Conservation (phyloP, 2,329 filamentous ascomycete genomes). For the Graphilbum ipis-grandicollis region DNA sequence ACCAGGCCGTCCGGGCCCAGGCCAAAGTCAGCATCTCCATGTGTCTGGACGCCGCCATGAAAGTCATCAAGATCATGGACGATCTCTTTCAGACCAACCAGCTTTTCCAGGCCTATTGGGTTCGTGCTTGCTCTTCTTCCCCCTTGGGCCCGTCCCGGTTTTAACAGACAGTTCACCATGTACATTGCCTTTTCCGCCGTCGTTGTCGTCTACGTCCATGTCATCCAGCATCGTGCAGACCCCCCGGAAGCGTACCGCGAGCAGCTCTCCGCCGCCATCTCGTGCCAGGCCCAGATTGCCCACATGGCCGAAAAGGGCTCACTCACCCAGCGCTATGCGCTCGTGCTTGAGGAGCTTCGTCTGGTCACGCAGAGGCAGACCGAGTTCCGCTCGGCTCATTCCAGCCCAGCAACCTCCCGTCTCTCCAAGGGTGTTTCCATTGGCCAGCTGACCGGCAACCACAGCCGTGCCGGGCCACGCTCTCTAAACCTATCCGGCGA, state of each 20-base stretch:
- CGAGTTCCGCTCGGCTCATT: background rate
- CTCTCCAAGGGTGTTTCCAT: background rate
- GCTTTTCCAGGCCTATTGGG: slow-evolving; percentile 4
- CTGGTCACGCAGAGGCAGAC: slow-evolving; percentile 1
- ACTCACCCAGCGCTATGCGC: slow-evolving; percentile 15
- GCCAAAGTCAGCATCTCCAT: slow-evolving; percentile 2
- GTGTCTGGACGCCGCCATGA: slow-evolving; percentile 22
- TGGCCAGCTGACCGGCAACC: background rate
- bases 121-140: background rate
- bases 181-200: slow-evolving; percentile 28
- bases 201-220: slow-evolving; percentile 25
- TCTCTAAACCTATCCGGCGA: too few species aligned
- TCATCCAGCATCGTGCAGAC: slow-evolving; percentile 19
- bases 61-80: slow-evolving; percentile 20
- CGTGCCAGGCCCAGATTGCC: slow-evolving; percentile 22
- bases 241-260: slow-evolving; percentile 12
- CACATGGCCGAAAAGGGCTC: slow-evolving; percentile 20
- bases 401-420: background rate
- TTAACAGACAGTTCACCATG: slow-evolving; percentile 15
- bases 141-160: background rate
- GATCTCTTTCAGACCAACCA: slow-evolving; percentile 12
- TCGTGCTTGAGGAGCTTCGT: slow-evolving; percentile 4
- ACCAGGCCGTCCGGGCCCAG: background rate
- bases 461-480: background rate
- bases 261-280: slow-evolving; percentile 19